Base-by-base conservation (phyloP, 495 filamentous ascomycete genomes). In the Astrothelium subdiscretum region DNA sequence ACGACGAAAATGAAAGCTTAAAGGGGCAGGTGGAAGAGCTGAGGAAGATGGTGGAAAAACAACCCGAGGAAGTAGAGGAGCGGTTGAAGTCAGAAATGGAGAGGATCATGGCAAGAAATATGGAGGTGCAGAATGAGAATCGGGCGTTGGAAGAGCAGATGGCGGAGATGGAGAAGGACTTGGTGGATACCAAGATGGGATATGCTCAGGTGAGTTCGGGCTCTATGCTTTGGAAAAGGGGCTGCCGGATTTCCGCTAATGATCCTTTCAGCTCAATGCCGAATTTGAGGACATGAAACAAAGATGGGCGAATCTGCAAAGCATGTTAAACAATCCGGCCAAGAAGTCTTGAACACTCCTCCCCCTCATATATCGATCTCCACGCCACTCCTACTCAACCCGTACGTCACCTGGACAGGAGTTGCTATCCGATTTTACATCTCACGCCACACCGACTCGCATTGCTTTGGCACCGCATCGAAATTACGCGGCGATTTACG, bases 81-180 rank as follows among this genome's bases (percentile, higher is more conserved):
- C 81, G 83, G 60, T 83, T 96, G 66, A 84, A 85, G 70, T 82
- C 79, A 4, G 92, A 99, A 74, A 92, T 96, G 80, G 92, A 96
- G 32, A 83, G 88, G 15, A 84, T 97, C 68, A 92, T 97, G 85
- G 84, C 90, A 72, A 84, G 91, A 60, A 97, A 97, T 70, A 80
- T 87, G 31, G 92, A 95, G 68, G 92, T 97, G 20, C 92, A 97
- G 69, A 91, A 95, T 58, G 91, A 96, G 78, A 97, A 97, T 67
- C 81, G 88, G 59, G 79, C 77, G 35, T 77, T 99, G 68, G 91
- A 96, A 72, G 95, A 96, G 74, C 86, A 90, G 69, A 84, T 95
- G 82, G 82, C 83, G 32, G 94, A 97, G 62, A 94, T 99, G 82
- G 94, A 97, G 79, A 91, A 92, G 74, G 85, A 87, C 68, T 75